Conservation (phyloP, 495 filamentous ascomycete species). For the Daldinia loculata region DNA sequence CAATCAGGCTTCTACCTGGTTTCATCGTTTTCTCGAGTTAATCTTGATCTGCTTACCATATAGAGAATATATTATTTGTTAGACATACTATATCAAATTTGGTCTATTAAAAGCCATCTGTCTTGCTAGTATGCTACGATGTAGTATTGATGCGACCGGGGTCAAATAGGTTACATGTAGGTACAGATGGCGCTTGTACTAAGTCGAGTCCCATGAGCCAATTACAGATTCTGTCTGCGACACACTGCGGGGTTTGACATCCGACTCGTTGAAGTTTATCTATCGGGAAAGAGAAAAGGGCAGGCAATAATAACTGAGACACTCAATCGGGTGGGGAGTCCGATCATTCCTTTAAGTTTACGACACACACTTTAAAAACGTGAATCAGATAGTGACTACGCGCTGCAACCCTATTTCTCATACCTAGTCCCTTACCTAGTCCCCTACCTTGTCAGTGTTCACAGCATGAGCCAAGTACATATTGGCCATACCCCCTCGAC, state of each 20-base stretch:
- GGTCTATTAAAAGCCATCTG: neutral
- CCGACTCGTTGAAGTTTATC: conserved; percentile 30
- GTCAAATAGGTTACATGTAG: neutral
- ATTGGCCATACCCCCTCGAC: conserved; percentile 33
- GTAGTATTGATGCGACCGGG: conserved; percentile 13
- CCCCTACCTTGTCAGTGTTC: neutral
- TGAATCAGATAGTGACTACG: conserved; percentile 24
- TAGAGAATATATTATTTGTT: too few relatives aligned
- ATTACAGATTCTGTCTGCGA: conserved; percentile 7
- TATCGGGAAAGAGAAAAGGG: neutral
- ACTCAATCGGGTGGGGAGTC: conserved; percentile 3
- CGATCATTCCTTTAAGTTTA: conserved; percentile 8
- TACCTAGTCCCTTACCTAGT: neutral
- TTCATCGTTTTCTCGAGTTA: too few relatives aligned
- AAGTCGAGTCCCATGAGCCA: conserved; percentile 6
- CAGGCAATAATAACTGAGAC: conserved; percentile 4
- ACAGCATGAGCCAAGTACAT: conserved; percentile 42
- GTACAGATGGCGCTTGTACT: conserved; percentile 1
- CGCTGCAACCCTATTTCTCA: conserved; percentile 26
- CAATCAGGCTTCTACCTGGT: too few relatives aligned
- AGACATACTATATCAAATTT: neutral
- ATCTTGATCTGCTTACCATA: too few relatives aligned
- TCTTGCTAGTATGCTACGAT: conserved; percentile 7
- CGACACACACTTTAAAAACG: neutral
- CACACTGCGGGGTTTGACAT: conserved; percentile 32